phyloP scores from a whole-genome alignment of 2,329 filamentous ascomycete species.

The Didymella lethalis region DNA sequence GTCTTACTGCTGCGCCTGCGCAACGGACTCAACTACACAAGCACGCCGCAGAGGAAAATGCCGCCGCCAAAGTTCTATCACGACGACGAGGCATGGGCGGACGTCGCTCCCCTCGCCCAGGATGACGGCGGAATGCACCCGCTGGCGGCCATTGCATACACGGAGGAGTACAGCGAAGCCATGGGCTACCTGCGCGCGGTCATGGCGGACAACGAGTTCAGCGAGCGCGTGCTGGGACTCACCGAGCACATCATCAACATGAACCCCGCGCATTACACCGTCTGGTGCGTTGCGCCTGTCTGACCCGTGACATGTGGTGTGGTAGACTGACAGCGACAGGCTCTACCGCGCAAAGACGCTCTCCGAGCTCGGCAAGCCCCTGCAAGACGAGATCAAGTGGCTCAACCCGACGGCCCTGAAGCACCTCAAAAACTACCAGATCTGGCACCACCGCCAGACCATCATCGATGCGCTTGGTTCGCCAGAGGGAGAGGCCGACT shows the following conservation, averaged over 20 bases:
- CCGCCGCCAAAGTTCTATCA: slow-evolving; percentile 58
- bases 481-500: slow-evolving; percentile 72
- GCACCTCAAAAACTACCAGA: slow-evolving; percentile 98
- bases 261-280: slow-evolving; percentile 98
- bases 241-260: slow-evolving; percentile 90
- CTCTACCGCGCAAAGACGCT: slow-evolving; percentile 88
- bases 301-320: background rate
- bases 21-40: background rate
- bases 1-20: slow-evolving; percentile 8
- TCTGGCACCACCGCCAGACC: slow-evolving; percentile 76
- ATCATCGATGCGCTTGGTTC: slow-evolving; percentile 66
- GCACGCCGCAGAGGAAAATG: slow-evolving; percentile 3
- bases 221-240: slow-evolving; percentile 76
- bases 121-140: slow-evolving; percentile 78
- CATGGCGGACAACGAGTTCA: slow-evolving; percentile 88
- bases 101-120: slow-evolving; percentile 82
- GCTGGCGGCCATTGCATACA: slow-evolving; percentile 91
- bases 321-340: slow-evolving; percentile 51
- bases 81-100: slow-evolving; percentile 79
- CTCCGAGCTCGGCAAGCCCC: slow-evolving; percentile 68
- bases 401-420: slow-evolving; percentile 82
- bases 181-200: slow-evolving; percentile 93
- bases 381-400: slow-evolving; percentile 81
- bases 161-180: slow-evolving; percentile 87
- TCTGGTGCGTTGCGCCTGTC: slow-evolving; percentile 70